phyloP scores from a whole-genome alignment of 2,329 filamentous ascomycete genomes.

The Leptosphaerulina australis region DNA sequence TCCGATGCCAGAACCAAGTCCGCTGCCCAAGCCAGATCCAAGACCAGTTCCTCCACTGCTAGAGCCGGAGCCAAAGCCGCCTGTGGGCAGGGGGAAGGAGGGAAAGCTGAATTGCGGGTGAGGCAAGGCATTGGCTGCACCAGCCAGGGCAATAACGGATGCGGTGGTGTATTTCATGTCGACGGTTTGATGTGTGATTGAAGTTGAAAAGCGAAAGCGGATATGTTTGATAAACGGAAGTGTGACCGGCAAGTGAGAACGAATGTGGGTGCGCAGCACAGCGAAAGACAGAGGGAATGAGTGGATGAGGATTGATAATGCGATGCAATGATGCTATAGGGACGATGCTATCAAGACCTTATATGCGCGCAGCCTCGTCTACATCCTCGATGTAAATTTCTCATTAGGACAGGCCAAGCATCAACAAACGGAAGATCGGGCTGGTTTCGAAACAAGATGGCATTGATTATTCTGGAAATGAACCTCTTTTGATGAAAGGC shows the following conservation, averaged over 20 bases:
- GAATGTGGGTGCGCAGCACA: constrained; percentile 33
- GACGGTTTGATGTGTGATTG: neutral
- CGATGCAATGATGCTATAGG: constrained; percentile 6
- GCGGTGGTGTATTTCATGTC: constrained; percentile 37
- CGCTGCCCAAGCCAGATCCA: neutral
- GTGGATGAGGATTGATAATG: constrained; percentile 11
- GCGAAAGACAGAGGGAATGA: constrained; percentile 18
- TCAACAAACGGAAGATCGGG: neutral
- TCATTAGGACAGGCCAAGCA: neutral
- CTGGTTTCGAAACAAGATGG: constrained; percentile 20
- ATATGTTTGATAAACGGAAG: constrained; percentile 2
- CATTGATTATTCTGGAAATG: constrained; percentile 17
- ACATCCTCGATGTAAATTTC: neutral
- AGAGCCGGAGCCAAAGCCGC: constrained; percentile 3
- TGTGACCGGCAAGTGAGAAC: constrained; percentile 5
- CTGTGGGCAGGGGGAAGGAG: constrained; percentile 21
- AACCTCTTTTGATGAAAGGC: constrained; percentile 1
- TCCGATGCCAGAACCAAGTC: neutral
- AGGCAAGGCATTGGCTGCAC: constrained; percentile 31
- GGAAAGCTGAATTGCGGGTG: constrained; percentile 26
- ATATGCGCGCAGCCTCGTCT: neutral
- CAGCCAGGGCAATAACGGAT: constrained; percentile 27
- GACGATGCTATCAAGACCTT: neutral
- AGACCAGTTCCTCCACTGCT: constrained; percentile 4
- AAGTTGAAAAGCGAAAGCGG: constrained; percentile 4